Evolutionary conservation across 257 asterid species (phyloP), one percentile per base, ranked within the genome.

Genomic region (Ophiorrhiza pumila): DNA sequence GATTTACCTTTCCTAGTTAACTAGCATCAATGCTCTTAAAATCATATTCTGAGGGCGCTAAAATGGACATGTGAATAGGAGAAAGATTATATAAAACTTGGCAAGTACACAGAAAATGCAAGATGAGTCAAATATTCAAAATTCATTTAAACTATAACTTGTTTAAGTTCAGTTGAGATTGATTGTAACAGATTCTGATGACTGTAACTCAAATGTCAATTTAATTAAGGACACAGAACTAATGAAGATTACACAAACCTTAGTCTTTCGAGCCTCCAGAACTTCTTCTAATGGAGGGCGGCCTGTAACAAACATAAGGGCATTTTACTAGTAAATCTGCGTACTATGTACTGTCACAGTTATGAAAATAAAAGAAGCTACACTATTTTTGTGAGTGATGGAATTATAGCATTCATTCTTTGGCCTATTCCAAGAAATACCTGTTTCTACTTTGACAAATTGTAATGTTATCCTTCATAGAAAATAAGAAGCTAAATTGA

Each of bases 261-360:
- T 88, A 69, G 84, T 86, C 85, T 81, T 86, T 76, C 96, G 83
- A 27, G 89, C 86, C 79, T 82, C 90, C 79, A 92, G 43, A 83
- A 88, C 98, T 84, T 86, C 86, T 78, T 90, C 95, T 39, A 92
- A 62, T 65, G 97, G 94, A 17, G 98, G 96, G 58, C 98, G 87
- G 23, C 98, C 98, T 88, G 89, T 71, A 65, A 72, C 64, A 49
- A 41, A 17, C 25, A 70, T n/a, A 56, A 68, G 15, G 45, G 68
- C 25, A 62, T 18, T n/a, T 59, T 72, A 35, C 14, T 49, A 23
- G 27, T n/a, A n/a, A n/a, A n/a, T n/a, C n/a, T n/a, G n/a, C n/a
- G n/a, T n/a, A n/a, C n/a, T n/a, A n/a, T n/a, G n/a, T n/a, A n/a
- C n/a, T n/a, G n/a, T n/a, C n/a, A n/a, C n/a, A n/a, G n/a, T n/a